Evolutionary conservation across 148 eudicot species (phyloP).

Genomic region (Chenopodium berlandieri): DNA sequence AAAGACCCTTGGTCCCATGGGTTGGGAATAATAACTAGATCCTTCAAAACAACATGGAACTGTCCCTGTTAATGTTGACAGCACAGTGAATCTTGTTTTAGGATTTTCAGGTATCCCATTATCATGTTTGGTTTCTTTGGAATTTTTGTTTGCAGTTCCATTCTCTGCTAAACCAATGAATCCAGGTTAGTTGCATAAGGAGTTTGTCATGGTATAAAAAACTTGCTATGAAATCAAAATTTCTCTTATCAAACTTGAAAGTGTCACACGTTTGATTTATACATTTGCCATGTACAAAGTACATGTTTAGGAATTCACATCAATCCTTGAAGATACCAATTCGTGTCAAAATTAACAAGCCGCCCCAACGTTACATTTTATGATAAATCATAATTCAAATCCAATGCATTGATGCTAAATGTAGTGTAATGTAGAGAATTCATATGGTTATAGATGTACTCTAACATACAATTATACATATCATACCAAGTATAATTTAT

Average conservation of each 20-base stretch:
- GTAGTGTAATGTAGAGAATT: background rate
- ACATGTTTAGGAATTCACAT: no score
- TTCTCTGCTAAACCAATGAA: slow-evolving; percentile 8
- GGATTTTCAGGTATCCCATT: slow-evolving; percentile 12
- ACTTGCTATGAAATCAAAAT: background rate
- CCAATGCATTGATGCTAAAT: background rate
- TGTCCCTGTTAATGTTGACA: slow-evolving; percentile 16
- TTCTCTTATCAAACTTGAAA: background rate
- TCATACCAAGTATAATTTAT: background rate
- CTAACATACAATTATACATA: no score
- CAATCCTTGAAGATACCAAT: no score
- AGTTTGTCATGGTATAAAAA: background rate
- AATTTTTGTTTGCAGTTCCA: slow-evolving; percentile 1
- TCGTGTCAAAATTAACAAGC: background rate
- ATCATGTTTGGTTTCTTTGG: background rate
- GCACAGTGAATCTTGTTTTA: slow-evolving; percentile 1
- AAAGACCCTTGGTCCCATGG: background rate
- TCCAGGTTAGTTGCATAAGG: background rate
- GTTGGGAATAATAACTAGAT: slow-evolving; percentile 14
- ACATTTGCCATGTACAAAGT: no score
- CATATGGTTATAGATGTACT: background rate
- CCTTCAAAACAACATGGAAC: slow-evolving; percentile 25
- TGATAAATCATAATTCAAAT: no score
- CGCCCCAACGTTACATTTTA: background rate
- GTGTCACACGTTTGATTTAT: background rate